Base-by-base conservation (phyloP, 108 stramenopile genomes). In the Craspedostauros australis region DNA sequence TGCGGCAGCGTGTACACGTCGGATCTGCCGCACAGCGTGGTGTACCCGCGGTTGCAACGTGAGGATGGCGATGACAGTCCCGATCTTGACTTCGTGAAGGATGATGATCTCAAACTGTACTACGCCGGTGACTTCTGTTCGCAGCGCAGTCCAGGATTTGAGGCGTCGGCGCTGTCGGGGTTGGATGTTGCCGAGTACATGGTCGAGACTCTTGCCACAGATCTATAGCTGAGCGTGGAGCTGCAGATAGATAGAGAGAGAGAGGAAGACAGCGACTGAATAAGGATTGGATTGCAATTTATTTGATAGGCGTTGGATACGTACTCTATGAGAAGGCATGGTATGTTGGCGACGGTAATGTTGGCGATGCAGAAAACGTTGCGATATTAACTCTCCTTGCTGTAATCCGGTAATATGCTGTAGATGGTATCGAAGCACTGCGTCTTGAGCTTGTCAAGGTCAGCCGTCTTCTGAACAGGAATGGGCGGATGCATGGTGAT, bases 111-210 rank as follows among this genome's bases (percentile, higher is more conserved):
- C 14, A 59, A 54, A 34, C 24, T 83, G 37, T 72, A 66, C 37
- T 76, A 83, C 28, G 82, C 82, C 0, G 82, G 82, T 22, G 82
- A 83, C 41, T 76, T 83, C 60, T 62, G 76, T 49, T 83, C 82
- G 0, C 28, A 26, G 18, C 39, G 56, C 24, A 78, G 72, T 46
- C 82, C 82, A 34, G 82, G 82, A 5, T 62, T 79, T 37, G 82
- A 83, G 62, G 69, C 68, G 0, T 75, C 82, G 22, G 60, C 68
- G 7, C 28, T 83, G 21, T 83, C 82, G 21, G 82, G 82, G 4
- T 42, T 60, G 21, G 64, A 79, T 63, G 68, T 65, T 9, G 82
- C 82, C 0, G 53, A 60, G 46, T 62, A 76, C 40, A 59, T 59
- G n/a, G n/a, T n/a, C n/a, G n/a, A n/a, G n/a, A n/a, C n/a, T n/a